A percentile compares a stretch with the other conserved stretches of the same genome.
Conservation (phyloP, 805 yeast species). For the Candida hispaniensis region DNA sequence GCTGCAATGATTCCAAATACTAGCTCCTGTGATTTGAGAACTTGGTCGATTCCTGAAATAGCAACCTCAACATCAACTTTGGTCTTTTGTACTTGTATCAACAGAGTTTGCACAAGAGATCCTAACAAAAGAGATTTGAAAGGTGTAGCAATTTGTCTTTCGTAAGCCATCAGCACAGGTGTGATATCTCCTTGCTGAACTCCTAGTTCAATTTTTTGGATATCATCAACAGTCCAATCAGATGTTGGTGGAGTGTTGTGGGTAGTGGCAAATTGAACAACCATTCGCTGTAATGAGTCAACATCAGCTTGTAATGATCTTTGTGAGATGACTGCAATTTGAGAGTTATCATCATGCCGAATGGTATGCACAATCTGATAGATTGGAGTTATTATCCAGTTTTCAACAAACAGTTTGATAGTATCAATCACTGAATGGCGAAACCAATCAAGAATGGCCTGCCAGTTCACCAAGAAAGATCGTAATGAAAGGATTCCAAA, state of each 20-base stretch:
- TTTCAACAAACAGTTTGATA: slow-evolving; percentile 50
- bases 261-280: slow-evolving; percentile 52
- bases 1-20: slow-evolving; percentile 91
- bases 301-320: slow-evolving; percentile 70
- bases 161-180: slow-evolving; percentile 70
- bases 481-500: background rate
- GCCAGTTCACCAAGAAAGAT: slow-evolving; percentile 38
- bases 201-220: slow-evolving; percentile 33
- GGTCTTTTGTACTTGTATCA: slow-evolving; percentile 91
- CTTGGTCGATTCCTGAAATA: slow-evolving; percentile 77
- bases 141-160: slow-evolving; percentile 61
- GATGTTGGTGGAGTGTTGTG: slow-evolving; percentile 16
- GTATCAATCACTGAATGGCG: slow-evolving; percentile 54
- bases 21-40: slow-evolving; percentile 81
- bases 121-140: slow-evolving; percentile 55
- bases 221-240: slow-evolving; percentile 4
- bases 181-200: slow-evolving; percentile 71
- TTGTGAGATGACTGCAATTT: slow-evolving; percentile 67
- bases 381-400: slow-evolving; percentile 78
- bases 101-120: slow-evolving; percentile 57
- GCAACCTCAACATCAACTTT: slow-evolving; percentile 93
- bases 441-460: slow-evolving; percentile 46
- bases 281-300: slow-evolving; percentile 79
- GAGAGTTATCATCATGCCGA: slow-evolving; percentile 67
- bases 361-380: slow-evolving; percentile 63